These are phyloP conservation scores for Vaccinium macrocarpon DNA, from an alignment of 148 eudicot genomes.

Conservation along the genomic window DNA sequence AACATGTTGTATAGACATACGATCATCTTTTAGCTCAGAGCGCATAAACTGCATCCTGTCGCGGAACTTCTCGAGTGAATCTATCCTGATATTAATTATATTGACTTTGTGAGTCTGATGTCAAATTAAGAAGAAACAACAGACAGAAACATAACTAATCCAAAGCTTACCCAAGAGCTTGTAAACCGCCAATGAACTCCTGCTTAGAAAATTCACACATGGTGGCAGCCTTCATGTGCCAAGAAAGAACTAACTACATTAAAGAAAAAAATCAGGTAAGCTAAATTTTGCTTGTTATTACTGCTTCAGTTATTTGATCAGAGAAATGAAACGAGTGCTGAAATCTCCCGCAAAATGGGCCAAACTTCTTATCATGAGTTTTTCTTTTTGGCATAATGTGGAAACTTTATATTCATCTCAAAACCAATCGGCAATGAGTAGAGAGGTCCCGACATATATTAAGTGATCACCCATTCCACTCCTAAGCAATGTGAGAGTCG, in stretches of 20 bases:
- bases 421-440: too few relatives aligned
- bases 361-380: not conserved
- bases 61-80: constrained; percentile 80
- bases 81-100: constrained; percentile 57
- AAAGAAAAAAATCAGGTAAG: constrained; percentile 15
- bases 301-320: not conserved
- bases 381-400: not conserved
- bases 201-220: constrained; percentile 98
- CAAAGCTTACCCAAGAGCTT: constrained; percentile 65
- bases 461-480: too few relatives aligned
- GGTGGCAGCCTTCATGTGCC: constrained; percentile 99
- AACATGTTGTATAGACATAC: constrained; percentile 36
- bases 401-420: too few relatives aligned
- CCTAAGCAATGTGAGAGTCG: too few relatives aligned
- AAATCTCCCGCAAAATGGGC: not conserved
- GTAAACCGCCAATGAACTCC: constrained; percentile 84
- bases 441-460: too few relatives aligned
- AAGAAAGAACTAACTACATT: constrained; percentile 80
- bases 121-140: constrained; percentile 4
- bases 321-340: not conserved
- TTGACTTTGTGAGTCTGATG: constrained; percentile 14
- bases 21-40: constrained; percentile 89
- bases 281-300: not conserved
- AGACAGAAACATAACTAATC: constrained; percentile 6
- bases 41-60: constrained; percentile 78